Percentiles rank a stretch among this genome's conserved stretches.
Conservation (phyloP, 2,329 filamentous ascomycete genomes). For the Penicillium concentricum region DNA sequence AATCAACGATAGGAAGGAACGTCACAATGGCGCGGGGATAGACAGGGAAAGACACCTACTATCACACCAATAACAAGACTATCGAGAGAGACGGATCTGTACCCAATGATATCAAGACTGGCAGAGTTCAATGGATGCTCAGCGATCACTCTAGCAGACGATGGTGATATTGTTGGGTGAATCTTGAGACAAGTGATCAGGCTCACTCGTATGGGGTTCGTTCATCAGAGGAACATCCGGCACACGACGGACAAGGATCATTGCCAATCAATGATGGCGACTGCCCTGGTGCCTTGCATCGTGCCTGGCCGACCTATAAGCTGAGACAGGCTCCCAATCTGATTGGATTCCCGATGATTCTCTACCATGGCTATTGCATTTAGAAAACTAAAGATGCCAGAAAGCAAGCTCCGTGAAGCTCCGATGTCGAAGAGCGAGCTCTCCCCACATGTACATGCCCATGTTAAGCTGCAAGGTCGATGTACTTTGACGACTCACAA, state of each 20-base stretch:
- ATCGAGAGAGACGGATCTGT: accelerated
- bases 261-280: conserved; percentile 3
- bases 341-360: background rate
- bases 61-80: background rate
- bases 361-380: background rate
- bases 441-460: too few relatives aligned
- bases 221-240: background rate
- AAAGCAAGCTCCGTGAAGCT: background rate
- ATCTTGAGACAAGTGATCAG: background rate
- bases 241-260: background rate
- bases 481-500: background rate
- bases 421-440: background rate
- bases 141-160: background rate
- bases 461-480: background rate
- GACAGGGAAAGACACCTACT: background rate
- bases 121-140: too few relatives aligned
- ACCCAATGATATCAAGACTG: background rate
- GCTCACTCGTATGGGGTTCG: background rate
- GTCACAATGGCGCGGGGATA: background rate
- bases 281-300: background rate
- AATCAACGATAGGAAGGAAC: background rate
- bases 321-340: background rate
- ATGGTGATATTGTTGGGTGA: background rate
- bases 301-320: background rate
- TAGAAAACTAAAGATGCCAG: too few relatives aligned